A percentile compares a stretch with the other conserved stretches of the same genome.
phyloP scores from a whole-genome alignment of 148 eudicot genomes.

The Persicaria maculosa region DNA sequence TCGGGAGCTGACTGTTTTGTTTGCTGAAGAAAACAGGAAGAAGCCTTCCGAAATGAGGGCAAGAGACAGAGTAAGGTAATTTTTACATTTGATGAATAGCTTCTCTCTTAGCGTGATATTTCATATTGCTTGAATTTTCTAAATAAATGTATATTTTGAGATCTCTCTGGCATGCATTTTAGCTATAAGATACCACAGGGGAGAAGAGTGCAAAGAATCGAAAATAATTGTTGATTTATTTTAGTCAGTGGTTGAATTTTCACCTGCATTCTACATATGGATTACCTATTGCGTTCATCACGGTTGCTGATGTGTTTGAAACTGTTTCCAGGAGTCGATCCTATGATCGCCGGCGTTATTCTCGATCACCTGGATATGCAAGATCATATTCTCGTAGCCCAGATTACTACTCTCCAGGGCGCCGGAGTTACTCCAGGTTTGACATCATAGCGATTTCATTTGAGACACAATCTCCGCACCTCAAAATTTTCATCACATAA shows the following conservation, averaged over 20 bases:
- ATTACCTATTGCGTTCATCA: neutral
- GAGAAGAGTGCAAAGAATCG: neutral
- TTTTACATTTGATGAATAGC: neutral
- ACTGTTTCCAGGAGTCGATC: conserved; percentile 33
- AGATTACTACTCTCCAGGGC: conserved; percentile 40
- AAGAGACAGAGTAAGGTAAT: conserved; percentile 54
- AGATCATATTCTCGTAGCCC: conserved; percentile 53
- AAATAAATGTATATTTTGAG: neutral
- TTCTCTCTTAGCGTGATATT: neutral
- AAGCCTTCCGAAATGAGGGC: conserved; percentile 86
- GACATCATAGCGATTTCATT: neutral
- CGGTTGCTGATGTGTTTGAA: neutral
- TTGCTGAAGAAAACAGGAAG: conserved; percentile 91
- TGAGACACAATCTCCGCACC: neutral
- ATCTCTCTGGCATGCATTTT: neutral
- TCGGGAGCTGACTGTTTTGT: conserved; percentile 83
- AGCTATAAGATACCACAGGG: neutral
- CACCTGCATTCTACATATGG: neutral
- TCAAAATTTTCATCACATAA: neutral
- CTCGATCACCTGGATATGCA: conserved; percentile 38
- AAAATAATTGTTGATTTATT: neutral
- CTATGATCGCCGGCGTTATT: conserved; percentile 39
- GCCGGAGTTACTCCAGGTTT: conserved; percentile 52
- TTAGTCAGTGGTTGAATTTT: neutral
- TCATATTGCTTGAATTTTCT: neutral